Evolutionary conservation across 257 asterid species (phyloP), one percentile per base, ranked within the genome.

Genomic region (Primulina tabacum): DNA sequence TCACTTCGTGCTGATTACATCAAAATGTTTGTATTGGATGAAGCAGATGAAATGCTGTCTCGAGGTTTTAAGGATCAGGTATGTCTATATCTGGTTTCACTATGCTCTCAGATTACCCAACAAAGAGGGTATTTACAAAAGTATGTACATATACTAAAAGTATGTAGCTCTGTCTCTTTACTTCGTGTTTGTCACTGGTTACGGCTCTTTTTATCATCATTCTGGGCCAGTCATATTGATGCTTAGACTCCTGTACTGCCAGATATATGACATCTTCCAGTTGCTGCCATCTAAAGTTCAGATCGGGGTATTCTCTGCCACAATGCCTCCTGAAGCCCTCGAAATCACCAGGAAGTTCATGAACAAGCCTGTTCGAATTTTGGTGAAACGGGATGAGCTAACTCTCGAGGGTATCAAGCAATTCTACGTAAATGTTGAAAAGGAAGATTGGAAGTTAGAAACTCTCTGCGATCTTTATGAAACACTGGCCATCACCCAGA

Each of bases 41-140:
- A 79, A 75, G 88, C 90, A 2, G 90, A 81, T 83, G 90, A 85
- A 73, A 81, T 85, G 87, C 78, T 86, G 28, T 86, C 92, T 40
- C 80, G 88, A 9, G 92, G 92, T 69, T 87, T 84, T 64, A 87
- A 80, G 80, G 90, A 82, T 77, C 89, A 84, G 87, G 92, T 87
- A 75, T 21, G 17, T 29, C 33, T 28, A 32, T 64, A 56, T 71
- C 57, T 28, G 12, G 18, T 58, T 12, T 69, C 37, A 14, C 8
- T 24, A 12, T 65, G 17, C 24, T 11, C 12, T 62, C 34, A n/a
- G 29, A 43, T 12, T 12, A 11, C 53, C 4, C 53, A 11, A 5
- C 53, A 43, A 43, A 43, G 53, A 12, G 53, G 5, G 53, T 43
- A 12, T 11, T 43, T 43, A 8, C 43, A 35, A 6, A 35, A 35